A percentile compares a stretch with the other conserved stretches of the same genome.
Conservation (phyloP, 2,329 filamentous ascomycete species). For the Fonsecaea nubica region DNA sequence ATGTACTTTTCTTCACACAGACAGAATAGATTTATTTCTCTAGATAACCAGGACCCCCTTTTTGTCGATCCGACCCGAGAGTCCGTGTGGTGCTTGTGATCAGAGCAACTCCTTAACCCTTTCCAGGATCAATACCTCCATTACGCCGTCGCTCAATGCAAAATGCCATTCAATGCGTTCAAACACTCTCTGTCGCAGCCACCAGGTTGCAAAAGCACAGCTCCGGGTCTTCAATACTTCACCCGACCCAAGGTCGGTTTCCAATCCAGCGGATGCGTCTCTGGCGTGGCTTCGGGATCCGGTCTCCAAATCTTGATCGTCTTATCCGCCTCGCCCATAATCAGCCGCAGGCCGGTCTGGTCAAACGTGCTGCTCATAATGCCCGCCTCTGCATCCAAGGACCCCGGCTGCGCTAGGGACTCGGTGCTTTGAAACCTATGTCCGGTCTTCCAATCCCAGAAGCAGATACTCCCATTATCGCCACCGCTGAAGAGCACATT, state of each 20-base stretch:
- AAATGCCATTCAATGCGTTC: neutral
- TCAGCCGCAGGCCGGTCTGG: conserved; percentile 82
- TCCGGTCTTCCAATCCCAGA: conserved; percentile 99
- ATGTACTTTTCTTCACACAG: neutral
- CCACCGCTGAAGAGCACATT: conserved; percentile 94
- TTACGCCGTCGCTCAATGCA: conserved; percentile 29
- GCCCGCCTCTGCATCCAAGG: conserved; percentile 89
- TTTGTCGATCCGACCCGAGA: neutral
- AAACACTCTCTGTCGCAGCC: neutral
- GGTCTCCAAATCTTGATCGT: conserved; percentile 98
- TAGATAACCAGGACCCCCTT: neutral
- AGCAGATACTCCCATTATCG: conserved; percentile 94
- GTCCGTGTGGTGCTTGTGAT: neutral
- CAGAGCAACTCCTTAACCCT: neutral
- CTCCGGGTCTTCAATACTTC: conserved; percentile 65
- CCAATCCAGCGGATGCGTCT: conserved; percentile 92
- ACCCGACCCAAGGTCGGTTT: conserved; percentile 78
- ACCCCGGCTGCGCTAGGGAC: conserved; percentile 91
- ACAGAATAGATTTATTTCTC: neutral
- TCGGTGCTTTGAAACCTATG: conserved; percentile 89
- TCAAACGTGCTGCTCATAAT: conserved; percentile 96
- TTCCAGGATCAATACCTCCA: neutral
- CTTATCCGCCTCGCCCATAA: conserved; percentile 96
- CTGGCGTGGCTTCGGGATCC: conserved; percentile 86
- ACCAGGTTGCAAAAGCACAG: neutral